A percentile compares a stretch with the other conserved stretches of the same genome.
phyloP scores from a whole-genome alignment of 805 yeast species.

The Saturnispora ahearnii region DNA sequence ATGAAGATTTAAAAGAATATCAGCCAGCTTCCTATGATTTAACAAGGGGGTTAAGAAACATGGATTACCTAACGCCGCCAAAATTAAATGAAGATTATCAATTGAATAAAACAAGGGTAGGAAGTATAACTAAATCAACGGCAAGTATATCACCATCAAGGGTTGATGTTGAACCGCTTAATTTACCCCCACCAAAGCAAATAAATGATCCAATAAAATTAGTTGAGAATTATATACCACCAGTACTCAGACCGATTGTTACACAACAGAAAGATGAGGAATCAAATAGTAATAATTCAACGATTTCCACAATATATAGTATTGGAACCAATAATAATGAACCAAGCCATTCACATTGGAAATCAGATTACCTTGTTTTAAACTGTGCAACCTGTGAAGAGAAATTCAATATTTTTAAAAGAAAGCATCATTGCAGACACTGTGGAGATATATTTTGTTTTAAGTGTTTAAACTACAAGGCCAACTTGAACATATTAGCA shows the following conservation, averaged over 20 bases:
- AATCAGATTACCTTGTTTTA: constrained; percentile 32
- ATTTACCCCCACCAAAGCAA: constrained; percentile 22
- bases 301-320: constrained; percentile 1
- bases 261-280: not conserved
- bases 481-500: constrained; percentile 28
- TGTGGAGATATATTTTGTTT: constrained; percentile 42
- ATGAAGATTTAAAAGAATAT: constrained; percentile 19
- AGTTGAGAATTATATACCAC: constrained; percentile 39
- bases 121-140: not conserved
- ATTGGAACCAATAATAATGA: constrained; percentile 22
- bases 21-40: constrained; percentile 42
- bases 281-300: constrained; percentile 2
- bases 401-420: constrained; percentile 22
- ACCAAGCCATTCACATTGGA: constrained; percentile 48
- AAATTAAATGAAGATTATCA: not conserved
- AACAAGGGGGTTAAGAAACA: constrained; percentile 31
- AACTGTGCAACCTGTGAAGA: constrained; percentile 29
- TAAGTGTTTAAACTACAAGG: constrained; percentile 23
- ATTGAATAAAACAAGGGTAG: not conserved
- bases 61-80: constrained; percentile 6
- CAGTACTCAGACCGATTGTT: constrained; percentile 38
- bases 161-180: constrained; percentile 3
- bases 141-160: constrained; percentile 16
- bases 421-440: constrained; percentile 44
- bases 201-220: constrained; percentile 39